A percentile compares a stretch with the other conserved stretches of the same genome.
phyloP scores from a whole-genome alignment of 2,329 filamentous ascomycete species.

The Botrytis hyacinthi region DNA sequence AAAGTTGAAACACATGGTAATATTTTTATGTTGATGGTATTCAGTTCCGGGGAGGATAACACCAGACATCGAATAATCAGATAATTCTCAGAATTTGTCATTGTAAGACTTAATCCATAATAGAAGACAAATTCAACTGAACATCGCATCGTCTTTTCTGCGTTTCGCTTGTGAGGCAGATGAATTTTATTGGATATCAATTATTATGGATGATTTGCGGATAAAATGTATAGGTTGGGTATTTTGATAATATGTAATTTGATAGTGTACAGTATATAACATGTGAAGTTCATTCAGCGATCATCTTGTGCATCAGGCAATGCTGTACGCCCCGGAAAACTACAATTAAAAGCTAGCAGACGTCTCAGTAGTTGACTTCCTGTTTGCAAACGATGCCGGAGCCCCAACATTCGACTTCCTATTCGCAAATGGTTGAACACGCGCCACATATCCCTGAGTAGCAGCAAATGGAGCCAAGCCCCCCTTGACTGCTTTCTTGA shows the following conservation, averaged over 20 bases:
- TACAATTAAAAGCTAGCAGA: not conserved
- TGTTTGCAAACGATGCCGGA: constrained; percentile 11
- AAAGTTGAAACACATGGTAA: not conserved
- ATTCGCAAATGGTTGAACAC: constrained; percentile 6
- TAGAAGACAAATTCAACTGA: not conserved
- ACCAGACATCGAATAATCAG: not conserved
- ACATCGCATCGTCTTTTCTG: too few relatives aligned
- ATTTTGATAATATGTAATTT: not conserved
- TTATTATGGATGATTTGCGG: not conserved
- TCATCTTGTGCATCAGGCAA: not conserved
- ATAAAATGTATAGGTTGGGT: not conserved
- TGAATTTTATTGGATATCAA: not conserved
- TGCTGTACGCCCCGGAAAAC: not conserved
- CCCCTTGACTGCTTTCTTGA: not conserved
- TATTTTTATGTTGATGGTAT: constrained; percentile 8
- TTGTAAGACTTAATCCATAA: not conserved
- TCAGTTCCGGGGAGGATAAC: not conserved
- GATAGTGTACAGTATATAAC: not conserved
- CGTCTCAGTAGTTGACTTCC: not conserved
- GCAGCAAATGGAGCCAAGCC: constrained; percentile 4
- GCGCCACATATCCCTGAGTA: constrained; percentile 3
- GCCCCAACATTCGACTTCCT: not conserved
- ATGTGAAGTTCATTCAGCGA: not conserved
- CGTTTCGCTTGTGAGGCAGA: not conserved
- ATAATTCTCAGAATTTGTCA: not conserved